Percentiles rank a stretch among this genome's conserved stretches.
These are phyloP conservation scores for Fraxinus cuspidata DNA, from an alignment of 257 asterid genomes.

Conservation along the genomic window DNA sequence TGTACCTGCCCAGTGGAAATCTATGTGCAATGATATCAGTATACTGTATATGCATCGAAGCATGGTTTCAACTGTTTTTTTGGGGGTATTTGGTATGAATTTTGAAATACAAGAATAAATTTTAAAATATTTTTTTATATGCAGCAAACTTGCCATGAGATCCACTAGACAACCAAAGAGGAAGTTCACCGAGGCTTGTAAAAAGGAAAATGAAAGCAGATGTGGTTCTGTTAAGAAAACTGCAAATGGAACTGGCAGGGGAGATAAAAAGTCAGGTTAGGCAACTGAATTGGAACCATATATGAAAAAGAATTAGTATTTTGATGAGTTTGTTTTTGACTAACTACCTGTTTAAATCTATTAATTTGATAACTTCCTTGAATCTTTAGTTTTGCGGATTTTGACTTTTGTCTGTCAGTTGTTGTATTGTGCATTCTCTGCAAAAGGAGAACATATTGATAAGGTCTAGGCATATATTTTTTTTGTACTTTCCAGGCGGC, in stretches of 20 bases:
- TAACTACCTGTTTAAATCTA: neutral
- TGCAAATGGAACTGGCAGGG: conserved; percentile 30
- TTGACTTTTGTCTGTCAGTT: neutral
- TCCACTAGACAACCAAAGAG: conserved; percentile 41
- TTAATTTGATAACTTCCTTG: neutral
- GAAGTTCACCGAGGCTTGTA: conserved; percentile 33
- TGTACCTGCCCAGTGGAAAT: neutral
- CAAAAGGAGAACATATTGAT: neutral
- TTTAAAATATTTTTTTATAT: neutral
- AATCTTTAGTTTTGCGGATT: neutral
- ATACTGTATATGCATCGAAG: too few relatives aligned
- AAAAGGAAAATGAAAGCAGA: conserved; percentile 33
- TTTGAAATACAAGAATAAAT: neutral
- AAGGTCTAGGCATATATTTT: neutral
- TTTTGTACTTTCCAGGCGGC: neutral
- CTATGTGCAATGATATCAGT: neutral
- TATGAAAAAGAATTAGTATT: neutral
- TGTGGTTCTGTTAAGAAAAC: conserved; percentile 34
- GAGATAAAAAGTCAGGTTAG: conserved; percentile 38
- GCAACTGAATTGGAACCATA: neutral
- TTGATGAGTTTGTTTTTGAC: conserved; percentile 18
- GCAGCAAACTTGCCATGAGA: conserved; percentile 43
- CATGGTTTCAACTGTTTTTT: neutral
- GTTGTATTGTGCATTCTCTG: neutral
- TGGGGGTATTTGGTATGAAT: neutral